Evolutionary conservation across 768 basidiomycete species (phyloP).

Genomic region (Brasilioporus rufonigricans): DNA sequence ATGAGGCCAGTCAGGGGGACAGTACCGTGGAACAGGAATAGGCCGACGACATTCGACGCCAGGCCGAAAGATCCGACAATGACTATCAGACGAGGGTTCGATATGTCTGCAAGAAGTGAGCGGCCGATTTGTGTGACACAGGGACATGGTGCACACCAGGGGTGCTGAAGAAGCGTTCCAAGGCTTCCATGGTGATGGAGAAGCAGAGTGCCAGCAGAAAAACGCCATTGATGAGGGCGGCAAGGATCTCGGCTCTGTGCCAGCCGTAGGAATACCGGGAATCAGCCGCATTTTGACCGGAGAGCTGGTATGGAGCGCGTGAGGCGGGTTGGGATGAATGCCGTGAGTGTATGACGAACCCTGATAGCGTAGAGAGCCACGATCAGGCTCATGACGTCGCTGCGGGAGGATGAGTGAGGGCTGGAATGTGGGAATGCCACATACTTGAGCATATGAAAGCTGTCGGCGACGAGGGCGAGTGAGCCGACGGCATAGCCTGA

Average conservation of each 20-base stretch:
- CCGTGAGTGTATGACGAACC: slow-evolving; percentile 32
- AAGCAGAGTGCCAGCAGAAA: slow-evolving; percentile 97
- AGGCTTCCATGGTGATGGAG: slow-evolving; percentile 89
- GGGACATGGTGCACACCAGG: slow-evolving; percentile 49
- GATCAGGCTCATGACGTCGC: slow-evolving; percentile 94
- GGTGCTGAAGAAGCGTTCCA: slow-evolving; percentile 84
- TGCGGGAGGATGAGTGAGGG: slow-evolving; percentile 34
- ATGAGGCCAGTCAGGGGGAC: background rate
- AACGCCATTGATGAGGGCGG: slow-evolving; percentile 93
- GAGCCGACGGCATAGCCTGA: slow-evolving; percentile 94
- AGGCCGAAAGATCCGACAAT: slow-evolving; percentile 88
- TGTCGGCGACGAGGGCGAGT: slow-evolving; percentile 92
- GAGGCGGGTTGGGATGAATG: slow-evolving; percentile 8
- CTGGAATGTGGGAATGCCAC: slow-evolving; percentile 23
- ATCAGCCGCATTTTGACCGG: slow-evolving; percentile 54
- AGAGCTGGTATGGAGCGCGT: slow-evolving; percentile 47
- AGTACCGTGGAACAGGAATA: slow-evolving; percentile 94
- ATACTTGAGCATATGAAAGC: slow-evolving; percentile 98
- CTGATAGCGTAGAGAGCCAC: slow-evolving; percentile 96
- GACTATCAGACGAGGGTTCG: slow-evolving; percentile 84
- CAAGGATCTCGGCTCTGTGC: slow-evolving; percentile 96
- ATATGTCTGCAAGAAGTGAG: slow-evolving; percentile 60
- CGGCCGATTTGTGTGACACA: background rate
- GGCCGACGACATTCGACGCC: slow-evolving; percentile 86
- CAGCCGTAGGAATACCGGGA: slow-evolving; percentile 96